Percentiles rank a stretch among this genome's conserved stretches.
phyloP scores from a whole-genome alignment of 2,329 filamentous ascomycete species.

The Botrytis tulipae region DNA sequence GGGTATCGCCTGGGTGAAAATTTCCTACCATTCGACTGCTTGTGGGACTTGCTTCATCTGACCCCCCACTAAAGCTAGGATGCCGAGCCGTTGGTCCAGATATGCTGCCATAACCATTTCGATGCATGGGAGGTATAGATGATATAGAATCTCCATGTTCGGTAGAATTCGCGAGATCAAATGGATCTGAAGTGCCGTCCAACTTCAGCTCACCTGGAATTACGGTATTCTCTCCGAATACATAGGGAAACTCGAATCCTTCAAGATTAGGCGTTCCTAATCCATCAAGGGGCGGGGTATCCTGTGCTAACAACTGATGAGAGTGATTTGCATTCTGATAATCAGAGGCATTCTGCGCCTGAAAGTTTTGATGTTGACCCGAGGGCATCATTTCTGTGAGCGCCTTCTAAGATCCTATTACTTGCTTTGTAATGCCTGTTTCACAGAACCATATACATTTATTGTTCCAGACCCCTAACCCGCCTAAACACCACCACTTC shows the following conservation, averaged over 20 bases:
- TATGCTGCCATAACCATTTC: slow-evolving; percentile 31
- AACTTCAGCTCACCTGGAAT: slow-evolving; percentile 37
- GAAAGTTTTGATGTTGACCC: not conserved
- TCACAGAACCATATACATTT: slow-evolving; percentile 7
- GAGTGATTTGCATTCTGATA: slow-evolving; percentile 1
- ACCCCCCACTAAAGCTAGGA: slow-evolving; percentile 35
- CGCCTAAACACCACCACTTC: slow-evolving; percentile 24
- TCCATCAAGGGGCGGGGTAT: slow-evolving; percentile 30
- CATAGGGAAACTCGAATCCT: slow-evolving; percentile 54
- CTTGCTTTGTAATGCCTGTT: not conserved
- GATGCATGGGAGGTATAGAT: slow-evolving; percentile 28
- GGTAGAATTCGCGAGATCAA: slow-evolving; percentile 28
- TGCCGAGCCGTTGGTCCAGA: slow-evolving; percentile 25
- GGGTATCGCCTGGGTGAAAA: slow-evolving; percentile 28
- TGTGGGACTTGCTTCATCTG: slow-evolving; percentile 38
- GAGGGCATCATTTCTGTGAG: slow-evolving; percentile 12
- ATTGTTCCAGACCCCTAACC: not conserved
- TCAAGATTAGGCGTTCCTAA: slow-evolving; percentile 43
- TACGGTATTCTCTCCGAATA: slow-evolving; percentile 43
- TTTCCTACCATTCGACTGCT: slow-evolving; percentile 31
- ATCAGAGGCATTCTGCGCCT: slow-evolving; percentile 15
- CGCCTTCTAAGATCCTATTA: not conserved
- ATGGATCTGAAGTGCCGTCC: slow-evolving; percentile 32
- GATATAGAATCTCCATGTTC: slow-evolving; percentile 31
- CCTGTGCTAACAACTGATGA: slow-evolving; percentile 17